These are phyloP conservation scores for Nakazawaea ernobii DNA, from an alignment of 805 yeast species.

Conservation along the genomic window DNA sequence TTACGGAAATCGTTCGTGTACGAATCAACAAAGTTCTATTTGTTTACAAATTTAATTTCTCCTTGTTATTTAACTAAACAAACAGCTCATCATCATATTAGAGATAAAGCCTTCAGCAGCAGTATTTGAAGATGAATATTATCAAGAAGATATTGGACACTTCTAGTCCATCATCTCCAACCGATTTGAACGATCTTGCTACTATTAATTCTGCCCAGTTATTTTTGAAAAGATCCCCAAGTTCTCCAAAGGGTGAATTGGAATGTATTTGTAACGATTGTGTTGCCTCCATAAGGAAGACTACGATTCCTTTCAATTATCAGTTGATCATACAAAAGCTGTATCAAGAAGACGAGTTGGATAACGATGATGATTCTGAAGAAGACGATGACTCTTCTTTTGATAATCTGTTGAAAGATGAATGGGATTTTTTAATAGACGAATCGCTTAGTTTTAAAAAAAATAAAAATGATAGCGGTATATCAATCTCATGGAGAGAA, in stretches of 20 bases:
- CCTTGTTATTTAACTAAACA: too few relatives aligned
- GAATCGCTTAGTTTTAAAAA: conserved; percentile 53
- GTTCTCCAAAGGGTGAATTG: conserved; percentile 79
- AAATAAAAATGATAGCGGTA: conserved; percentile 41
- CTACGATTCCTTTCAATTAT: conserved; percentile 59
- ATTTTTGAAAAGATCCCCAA: conserved; percentile 64
- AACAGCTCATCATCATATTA: too few relatives aligned
- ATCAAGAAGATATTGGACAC: conserved; percentile 57
- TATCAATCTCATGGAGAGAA: conserved; percentile 75
- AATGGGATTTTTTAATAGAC: conserved; percentile 65
- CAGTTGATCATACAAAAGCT: conserved; percentile 69
- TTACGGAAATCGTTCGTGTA: too few relatives aligned
- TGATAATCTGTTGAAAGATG: conserved; percentile 39
- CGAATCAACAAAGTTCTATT: too few relatives aligned
- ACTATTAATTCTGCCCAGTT: conserved; percentile 77
- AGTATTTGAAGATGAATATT: conserved; percentile 57
- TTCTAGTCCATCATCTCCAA: conserved; percentile 24
- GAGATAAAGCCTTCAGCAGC: too few relatives aligned
- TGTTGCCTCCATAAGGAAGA: conserved; percentile 61
- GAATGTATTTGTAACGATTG: conserved; percentile 85
- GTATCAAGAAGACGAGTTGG: conserved; percentile 62
- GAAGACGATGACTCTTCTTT: conserved; percentile 34
- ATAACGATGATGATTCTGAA: conserved; percentile 46
- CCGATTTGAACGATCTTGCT: conserved; percentile 48
- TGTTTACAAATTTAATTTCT: too few relatives aligned